A percentile compares a stretch with the other conserved stretches of the same genome.
These are phyloP conservation scores for Oryza punctata DNA, from an alignment of 176 grass and related monocot genomes.

Conservation along the genomic window DNA sequence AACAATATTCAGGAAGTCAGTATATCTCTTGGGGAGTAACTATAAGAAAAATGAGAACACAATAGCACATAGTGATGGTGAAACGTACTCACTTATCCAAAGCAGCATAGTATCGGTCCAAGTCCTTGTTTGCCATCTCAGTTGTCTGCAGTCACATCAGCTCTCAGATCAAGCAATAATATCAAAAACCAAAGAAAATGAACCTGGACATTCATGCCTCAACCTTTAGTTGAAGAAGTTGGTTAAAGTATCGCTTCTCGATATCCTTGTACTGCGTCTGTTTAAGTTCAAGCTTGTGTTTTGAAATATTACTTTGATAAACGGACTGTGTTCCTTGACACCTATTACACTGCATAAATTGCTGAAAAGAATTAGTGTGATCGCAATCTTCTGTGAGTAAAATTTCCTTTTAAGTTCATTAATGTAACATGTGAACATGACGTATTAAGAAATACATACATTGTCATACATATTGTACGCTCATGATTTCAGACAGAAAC, in stretches of 20 bases:
- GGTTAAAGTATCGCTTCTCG: slow-evolving; percentile 80
- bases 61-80: background rate
- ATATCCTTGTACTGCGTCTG: slow-evolving; percentile 94
- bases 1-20: slow-evolving; percentile 22
- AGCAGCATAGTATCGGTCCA: slow-evolving; percentile 90
- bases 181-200: slow-evolving; percentile 20
- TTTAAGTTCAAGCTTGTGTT: slow-evolving; percentile 90
- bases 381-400: background rate
- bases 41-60: background rate
- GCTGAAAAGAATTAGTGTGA: slow-evolving; percentile 28
- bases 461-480: slow-evolving; percentile 3
- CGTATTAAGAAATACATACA: slow-evolving; percentile 12
- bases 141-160: slow-evolving; percentile 67
- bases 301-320: slow-evolving; percentile 91
- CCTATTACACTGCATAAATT: slow-evolving; percentile 78
- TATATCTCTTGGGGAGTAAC: background rate
- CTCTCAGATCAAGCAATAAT: slow-evolving; percentile 35
- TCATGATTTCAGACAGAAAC: background rate
- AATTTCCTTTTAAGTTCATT: slow-evolving; percentile 14
- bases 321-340: slow-evolving; percentile 87
- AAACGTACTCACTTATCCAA: slow-evolving; percentile 74
- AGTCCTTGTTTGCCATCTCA: slow-evolving; percentile 99
- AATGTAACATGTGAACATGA: background rate
- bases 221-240: slow-evolving; percentile 99
- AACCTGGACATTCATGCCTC: slow-evolving; percentile 32